phyloP scores from a whole-genome alignment of 129 eudicot genomes.

The Flaveria ramosissima region DNA sequence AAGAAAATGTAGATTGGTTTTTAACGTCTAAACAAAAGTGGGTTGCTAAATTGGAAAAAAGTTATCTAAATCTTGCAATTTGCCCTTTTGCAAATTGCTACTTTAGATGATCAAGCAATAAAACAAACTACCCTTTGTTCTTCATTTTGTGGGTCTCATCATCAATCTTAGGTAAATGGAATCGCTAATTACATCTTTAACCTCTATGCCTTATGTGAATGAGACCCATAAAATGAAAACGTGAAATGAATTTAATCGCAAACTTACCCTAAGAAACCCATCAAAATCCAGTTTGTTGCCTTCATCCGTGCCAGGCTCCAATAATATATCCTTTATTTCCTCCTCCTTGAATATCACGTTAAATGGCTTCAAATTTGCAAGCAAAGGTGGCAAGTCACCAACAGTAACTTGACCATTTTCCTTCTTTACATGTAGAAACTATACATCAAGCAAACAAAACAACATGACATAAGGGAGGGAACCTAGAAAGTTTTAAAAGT shows the following conservation, averaged over 20 bases:
- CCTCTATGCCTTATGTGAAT: not conserved
- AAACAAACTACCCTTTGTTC: constrained; percentile 17
- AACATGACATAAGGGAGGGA: not conserved
- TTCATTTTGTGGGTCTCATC: constrained; percentile 2
- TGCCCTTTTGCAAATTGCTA: no score
- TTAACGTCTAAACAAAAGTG: not conserved
- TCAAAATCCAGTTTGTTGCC: constrained; percentile 69
- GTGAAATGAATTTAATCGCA: not conserved
- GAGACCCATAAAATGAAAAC: constrained; percentile 19
- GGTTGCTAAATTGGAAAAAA: not conserved
- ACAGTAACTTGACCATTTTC: constrained; percentile 64
- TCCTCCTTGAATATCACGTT: constrained; percentile 59
- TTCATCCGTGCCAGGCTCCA: constrained; percentile 52
- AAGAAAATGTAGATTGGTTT: not conserved
- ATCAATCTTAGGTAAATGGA: not conserved
- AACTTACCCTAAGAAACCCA: constrained; percentile 68
- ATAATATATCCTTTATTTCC: constrained; percentile 54
- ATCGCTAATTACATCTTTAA: not conserved
- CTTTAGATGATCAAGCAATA: constrained; percentile 2
- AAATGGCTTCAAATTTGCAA: constrained; percentile 63
- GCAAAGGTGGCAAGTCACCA: constrained; percentile 73
- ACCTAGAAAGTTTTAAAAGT: not conserved
- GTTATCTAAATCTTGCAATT: not conserved
- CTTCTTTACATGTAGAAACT: constrained; percentile 62
- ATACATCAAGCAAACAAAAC: constrained; percentile 27